phyloP scores from a whole-genome alignment of 352 stramenopile genomes.

The Phytopythium boreale region DNA sequence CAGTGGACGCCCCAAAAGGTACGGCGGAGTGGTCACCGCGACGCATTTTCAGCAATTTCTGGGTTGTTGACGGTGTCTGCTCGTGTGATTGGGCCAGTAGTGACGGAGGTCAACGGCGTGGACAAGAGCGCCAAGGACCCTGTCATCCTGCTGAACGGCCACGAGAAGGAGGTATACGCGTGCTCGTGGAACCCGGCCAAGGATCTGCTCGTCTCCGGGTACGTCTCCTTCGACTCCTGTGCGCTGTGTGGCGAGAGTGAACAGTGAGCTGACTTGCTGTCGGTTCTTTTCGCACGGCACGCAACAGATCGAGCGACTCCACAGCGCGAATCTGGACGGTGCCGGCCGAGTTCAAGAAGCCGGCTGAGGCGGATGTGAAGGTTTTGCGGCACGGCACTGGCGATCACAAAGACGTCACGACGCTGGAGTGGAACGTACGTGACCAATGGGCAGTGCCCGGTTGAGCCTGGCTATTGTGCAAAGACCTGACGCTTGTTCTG shows the following conservation, averaged over 20 bases:
- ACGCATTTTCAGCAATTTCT: not conserved
- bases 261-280: not conserved
- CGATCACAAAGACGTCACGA: slow-evolving; percentile 97
- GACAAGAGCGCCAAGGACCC: slow-evolving; percentile 62
- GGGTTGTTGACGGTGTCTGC: not conserved
- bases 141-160: slow-evolving; percentile 66
- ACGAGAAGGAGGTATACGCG: slow-evolving; percentile 94
- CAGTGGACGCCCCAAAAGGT: slow-evolving; percentile 68
- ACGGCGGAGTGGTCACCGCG: not conserved
- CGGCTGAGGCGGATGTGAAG: slow-evolving; percentile 33
- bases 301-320: slow-evolving; percentile 91
- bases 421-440: slow-evolving; percentile 95
- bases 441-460: not conserved
- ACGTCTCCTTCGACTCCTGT: not conserved
- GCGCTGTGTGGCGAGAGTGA: too few relatives aligned
- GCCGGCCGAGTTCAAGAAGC: slow-evolving; percentile 59
- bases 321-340: slow-evolving; percentile 94
- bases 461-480: not conserved
- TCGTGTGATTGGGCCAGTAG: slow-evolving; percentile 9
- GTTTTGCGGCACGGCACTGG: slow-evolving; percentile 82
- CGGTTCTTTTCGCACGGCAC: not conserved
- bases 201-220: slow-evolving; percentile 94
- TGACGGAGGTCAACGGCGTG: slow-evolving; percentile 56
- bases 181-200: slow-evolving; percentile 96
- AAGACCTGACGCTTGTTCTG: slow-evolving; percentile 17